phyloP scores from a whole-genome alignment of 257 asterid genomes.

The Dorcoceras hygrometricum region DNA sequence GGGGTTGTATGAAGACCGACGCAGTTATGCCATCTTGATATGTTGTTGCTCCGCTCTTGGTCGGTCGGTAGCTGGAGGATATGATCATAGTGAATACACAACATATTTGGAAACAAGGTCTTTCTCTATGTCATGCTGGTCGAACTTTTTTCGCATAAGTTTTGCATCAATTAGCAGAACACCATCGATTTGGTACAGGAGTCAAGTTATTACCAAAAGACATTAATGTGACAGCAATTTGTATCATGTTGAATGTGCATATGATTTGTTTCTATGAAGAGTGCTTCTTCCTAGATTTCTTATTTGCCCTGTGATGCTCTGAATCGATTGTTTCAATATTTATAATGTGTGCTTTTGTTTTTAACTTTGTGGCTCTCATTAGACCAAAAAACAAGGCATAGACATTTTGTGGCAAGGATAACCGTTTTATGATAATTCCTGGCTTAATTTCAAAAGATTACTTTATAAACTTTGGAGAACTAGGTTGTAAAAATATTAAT shows the following conservation, averaged over 20 bases:
- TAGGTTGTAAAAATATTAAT: too few species aligned
- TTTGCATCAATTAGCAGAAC: background rate
- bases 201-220: background rate
- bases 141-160: background rate
- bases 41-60: background rate
- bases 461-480: too few species aligned
- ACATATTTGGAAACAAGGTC: background rate
- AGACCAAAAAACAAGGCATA: too few species aligned
- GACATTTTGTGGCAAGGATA: too few species aligned
- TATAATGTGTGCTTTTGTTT: too few species aligned
- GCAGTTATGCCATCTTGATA: conserved; percentile 17
- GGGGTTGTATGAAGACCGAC: background rate
- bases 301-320: too few species aligned
- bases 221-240: background rate
- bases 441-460: too few species aligned
- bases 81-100: background rate
- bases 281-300: too few species aligned
- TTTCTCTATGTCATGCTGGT: too few species aligned
- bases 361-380: too few species aligned
- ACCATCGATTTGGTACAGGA: background rate
- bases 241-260: background rate
- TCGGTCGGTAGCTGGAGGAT: background rate
- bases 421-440: too few species aligned
- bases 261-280: background rate
- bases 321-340: too few species aligned